Evolutionary conservation across 768 basidiomycete genomes (phyloP), one percentile per base, ranked within the genome.

Genomic region (Kwoniella sp.): DNA sequence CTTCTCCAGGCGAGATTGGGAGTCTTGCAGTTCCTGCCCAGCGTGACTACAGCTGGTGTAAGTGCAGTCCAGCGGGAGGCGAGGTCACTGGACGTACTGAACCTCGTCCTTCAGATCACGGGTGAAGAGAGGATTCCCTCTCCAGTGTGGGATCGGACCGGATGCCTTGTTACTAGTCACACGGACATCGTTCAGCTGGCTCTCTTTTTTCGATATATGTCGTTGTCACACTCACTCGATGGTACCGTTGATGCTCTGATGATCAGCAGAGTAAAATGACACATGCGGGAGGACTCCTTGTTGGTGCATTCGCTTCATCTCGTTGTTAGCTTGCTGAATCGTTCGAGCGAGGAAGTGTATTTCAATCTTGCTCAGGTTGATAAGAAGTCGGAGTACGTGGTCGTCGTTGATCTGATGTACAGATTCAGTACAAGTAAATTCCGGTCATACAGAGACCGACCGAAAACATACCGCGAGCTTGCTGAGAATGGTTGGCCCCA

Each of bases 361-460:
- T 72, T 99, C 95, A 43, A 95, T 87, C 38, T 71, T 76, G 19
- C 76, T 75, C 44, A 79, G 77, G 70, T 90, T 89, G 74, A 98
- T 85, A 38, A 99, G 71, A 28, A 91, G 79, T 44, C 90, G 87
- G 25, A 83, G 76, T 2, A 92, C 86, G 53, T 82, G 83, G 29
- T 80, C 80, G 59, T 93, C 78, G 20, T 12, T 29, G 25, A 50
- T 56, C 45, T 47, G 37, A 34, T 17, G 26, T 20, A 9, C 2
- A 3, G 25, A 23, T 5, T 37, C 29, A 42, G 14, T n/a, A n/a
- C n/a, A n/a, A n/a, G n/a, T n/a, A n/a, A n/a, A n/a, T n/a, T n/a
- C 22, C 36, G n/a, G n/a, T 6, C 22, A 26, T 19, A 5, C 5
- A 15, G 43, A 14, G 14, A 17, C 32, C 27, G 10, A 36, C 6